Percentiles rank a stretch among this genome's conserved stretches.
Conservation (phyloP, 257 asterid genomes). For the Petunia axillaris region DNA sequence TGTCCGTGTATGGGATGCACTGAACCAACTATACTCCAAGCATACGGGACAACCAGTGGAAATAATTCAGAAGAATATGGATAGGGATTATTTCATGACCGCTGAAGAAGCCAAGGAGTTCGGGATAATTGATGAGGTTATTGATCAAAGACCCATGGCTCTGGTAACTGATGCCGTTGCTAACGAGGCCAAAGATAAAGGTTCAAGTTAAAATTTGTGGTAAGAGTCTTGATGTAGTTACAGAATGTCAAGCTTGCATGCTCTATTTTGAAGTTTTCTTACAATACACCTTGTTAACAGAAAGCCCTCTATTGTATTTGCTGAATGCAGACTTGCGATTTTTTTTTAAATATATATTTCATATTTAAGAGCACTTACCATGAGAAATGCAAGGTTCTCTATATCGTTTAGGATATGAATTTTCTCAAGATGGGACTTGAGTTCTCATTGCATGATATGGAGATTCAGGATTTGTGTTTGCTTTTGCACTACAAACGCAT, state of each 20-base stretch:
- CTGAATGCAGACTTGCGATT: too few relatives aligned
- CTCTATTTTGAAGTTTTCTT: too few relatives aligned
- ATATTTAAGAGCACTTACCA: too few relatives aligned
- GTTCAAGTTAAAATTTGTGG: conserved; percentile 55
- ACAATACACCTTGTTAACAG: too few relatives aligned
- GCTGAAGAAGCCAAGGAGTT: conserved; percentile 90
- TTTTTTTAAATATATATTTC: too few relatives aligned
- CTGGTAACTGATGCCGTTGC: conserved; percentile 74
- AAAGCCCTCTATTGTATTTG: too few relatives aligned
- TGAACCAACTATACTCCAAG: conserved; percentile 59
- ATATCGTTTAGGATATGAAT: too few relatives aligned
- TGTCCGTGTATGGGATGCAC: conserved; percentile 77
- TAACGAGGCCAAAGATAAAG: conserved; percentile 57
- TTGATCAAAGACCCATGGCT: conserved; percentile 72
- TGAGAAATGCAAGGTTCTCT: too few relatives aligned
- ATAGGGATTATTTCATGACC: conserved; percentile 93
- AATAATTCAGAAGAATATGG: conserved; percentile 70
- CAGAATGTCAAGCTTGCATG: background rate
- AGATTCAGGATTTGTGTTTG: too few relatives aligned
- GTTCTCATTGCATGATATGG: too few relatives aligned
- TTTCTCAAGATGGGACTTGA: too few relatives aligned
- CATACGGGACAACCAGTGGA: conserved; percentile 85
- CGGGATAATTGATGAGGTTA: conserved; percentile 91
- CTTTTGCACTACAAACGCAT: too few relatives aligned
- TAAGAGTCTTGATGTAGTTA: conserved; percentile 30